Evolutionary conservation across 192 early-diverging fungal species (phyloP).

Genomic region (Coemansia sp.): DNA sequence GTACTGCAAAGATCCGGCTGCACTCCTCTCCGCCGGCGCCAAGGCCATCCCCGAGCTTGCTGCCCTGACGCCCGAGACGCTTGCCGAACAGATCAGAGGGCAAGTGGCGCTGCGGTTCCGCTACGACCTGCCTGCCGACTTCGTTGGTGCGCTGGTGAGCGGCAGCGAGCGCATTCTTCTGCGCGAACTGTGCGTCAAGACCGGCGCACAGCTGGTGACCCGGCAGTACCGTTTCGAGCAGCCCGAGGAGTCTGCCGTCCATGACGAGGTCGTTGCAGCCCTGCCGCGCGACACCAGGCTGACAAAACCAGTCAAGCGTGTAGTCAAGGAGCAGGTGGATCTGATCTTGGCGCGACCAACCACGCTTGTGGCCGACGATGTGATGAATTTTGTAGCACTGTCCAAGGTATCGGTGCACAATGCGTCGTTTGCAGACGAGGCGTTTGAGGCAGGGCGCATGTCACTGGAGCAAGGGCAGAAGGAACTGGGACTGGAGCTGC

Average conservation of each 20-base stretch:
- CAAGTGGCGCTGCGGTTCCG: conserved; percentile 77
- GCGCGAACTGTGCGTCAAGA: conserved; percentile 78
- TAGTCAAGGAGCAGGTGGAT: conserved; percentile 55
- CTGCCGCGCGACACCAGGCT: conserved; percentile 39
- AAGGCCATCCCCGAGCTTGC: conserved; percentile 49
- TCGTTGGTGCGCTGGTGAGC: conserved; percentile 48
- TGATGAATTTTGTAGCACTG: conserved; percentile 40
- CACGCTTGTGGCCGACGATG: conserved; percentile 27
- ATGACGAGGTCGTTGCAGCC: conserved; percentile 44
- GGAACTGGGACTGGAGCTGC: conserved; percentile 76
- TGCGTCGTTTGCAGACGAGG: conserved; percentile 82
- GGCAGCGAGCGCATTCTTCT: conserved; percentile 68
- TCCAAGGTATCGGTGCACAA: conserved; percentile 47
- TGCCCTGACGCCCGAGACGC: conserved; percentile 61
- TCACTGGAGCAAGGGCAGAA: conserved; percentile 77
- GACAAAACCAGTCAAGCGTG: conserved; percentile 58
- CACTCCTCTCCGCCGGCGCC: conserved; percentile 46
- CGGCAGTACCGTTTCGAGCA: conserved; percentile 72
- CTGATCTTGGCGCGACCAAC: conserved; percentile 20
- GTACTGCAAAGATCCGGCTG: conserved; percentile 58
- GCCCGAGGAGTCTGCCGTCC: conserved; percentile 35
- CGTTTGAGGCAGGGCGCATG: conserved; percentile 81
- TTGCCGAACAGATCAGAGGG: conserved; percentile 60
- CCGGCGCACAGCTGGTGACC: conserved; percentile 83
- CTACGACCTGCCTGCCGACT: conserved; percentile 61